These are phyloP conservation scores for Mycena galopus DNA, from an alignment of 768 basidiomycete species.

Conservation along the genomic window DNA sequence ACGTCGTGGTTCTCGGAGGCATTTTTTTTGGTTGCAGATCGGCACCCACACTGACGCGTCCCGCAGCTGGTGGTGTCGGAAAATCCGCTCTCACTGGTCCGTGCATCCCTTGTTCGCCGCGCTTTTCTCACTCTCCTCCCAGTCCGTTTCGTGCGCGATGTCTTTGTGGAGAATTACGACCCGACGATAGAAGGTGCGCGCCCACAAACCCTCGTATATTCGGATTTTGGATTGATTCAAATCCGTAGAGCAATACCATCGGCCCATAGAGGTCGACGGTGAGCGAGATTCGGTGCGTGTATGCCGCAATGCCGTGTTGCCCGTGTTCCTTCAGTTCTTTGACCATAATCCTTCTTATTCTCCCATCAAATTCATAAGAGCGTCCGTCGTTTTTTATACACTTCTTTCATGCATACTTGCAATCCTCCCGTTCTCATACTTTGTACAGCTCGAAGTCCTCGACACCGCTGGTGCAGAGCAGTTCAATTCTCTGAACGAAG, in stretches of 20 bases:
- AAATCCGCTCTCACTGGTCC: conserved; percentile 85
- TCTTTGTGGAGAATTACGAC: conserved; percentile 83
- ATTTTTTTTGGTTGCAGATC: conserved; percentile 39
- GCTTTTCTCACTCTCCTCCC: conserved; percentile 14
- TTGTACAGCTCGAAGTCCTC: conserved; percentile 76
- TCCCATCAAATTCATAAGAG: conserved; percentile 29
- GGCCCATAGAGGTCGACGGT: conserved; percentile 75
- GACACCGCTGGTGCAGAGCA: conserved; percentile 92
- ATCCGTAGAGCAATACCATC: conserved; percentile 76
- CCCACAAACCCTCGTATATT: not conserved
- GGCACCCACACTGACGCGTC: not conserved
- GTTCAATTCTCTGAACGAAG: conserved; percentile 83
- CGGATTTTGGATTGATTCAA: not conserved
- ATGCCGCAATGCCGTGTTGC: conserved; percentile 26
- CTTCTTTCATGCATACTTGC: conserved; percentile 1
- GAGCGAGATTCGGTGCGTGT: conserved; percentile 69
- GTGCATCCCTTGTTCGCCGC: conserved; percentile 7
- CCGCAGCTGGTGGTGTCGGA: conserved; percentile 87
- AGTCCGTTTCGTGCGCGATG: conserved; percentile 81
- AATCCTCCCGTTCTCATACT: conserved; percentile 14
- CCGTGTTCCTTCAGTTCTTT: conserved; percentile 13
- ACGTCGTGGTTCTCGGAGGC: conserved; percentile 88
- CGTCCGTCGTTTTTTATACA: conserved; percentile 20
- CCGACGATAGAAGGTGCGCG: conserved; percentile 85
- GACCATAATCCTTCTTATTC: conserved; percentile 17